Evolutionary conservation across 1,139 yeast species (phyloP).

Genomic region (Taphrina communis): DNA sequence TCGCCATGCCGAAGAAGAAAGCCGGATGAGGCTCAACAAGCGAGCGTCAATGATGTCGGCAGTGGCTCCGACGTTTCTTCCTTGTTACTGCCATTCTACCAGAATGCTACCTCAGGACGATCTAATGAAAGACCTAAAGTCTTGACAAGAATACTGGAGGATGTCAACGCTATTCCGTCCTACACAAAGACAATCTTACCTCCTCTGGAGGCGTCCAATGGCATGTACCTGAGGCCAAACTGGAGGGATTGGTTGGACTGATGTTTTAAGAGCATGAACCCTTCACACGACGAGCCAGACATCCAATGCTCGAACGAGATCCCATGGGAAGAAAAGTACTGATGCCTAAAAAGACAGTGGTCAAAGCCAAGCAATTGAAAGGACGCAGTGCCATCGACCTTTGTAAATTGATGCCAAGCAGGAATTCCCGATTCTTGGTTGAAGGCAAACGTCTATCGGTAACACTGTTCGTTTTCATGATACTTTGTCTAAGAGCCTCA

Average conservation of each 20-base stretch:
- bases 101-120: background rate
- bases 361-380: background rate
- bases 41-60: background rate
- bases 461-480: background rate
- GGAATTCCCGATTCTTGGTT: background rate
- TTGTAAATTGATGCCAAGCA: background rate
- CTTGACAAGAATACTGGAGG: background rate
- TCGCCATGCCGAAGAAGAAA: no score
- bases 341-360: background rate
- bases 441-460: slow-evolving; percentile 1
- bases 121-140: background rate
- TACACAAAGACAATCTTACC: no score
- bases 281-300: slow-evolving; percentile 7
- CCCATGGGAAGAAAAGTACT: background rate
- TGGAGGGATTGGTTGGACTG: background rate
- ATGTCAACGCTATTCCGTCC: background rate
- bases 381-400: background rate
- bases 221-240: background rate
- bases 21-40: no score
- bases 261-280: background rate
- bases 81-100: background rate
- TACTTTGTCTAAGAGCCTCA: background rate
- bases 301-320: slow-evolving; percentile 6
- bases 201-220: background rate
- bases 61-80: background rate